Percentiles rank a stretch among this genome's conserved stretches.
These are phyloP conservation scores for Tillandsia leiboldiana DNA, from an alignment of 176 grass and related monocot species.

Conservation along the genomic window DNA sequence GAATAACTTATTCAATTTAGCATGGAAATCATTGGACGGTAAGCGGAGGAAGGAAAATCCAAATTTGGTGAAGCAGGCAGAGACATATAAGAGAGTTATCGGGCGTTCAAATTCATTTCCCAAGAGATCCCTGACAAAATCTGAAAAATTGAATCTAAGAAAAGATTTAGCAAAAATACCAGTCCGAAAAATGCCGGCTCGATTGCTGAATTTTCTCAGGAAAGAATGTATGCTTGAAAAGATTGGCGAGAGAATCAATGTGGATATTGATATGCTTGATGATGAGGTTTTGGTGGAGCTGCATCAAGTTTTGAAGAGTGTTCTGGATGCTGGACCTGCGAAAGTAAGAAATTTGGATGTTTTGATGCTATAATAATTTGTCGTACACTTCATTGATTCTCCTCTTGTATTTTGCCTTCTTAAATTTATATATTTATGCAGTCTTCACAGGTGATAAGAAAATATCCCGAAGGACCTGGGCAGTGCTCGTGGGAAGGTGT, in stretches of 20 bases:
- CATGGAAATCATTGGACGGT: slow-evolving; percentile 53
- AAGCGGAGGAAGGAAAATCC: slow-evolving; percentile 33
- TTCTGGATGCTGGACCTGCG: slow-evolving; percentile 30
- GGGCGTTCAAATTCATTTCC: not conserved
- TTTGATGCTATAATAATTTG: not conserved
- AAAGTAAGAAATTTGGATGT: slow-evolving; percentile 31
- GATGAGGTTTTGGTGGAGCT: slow-evolving; percentile 15
- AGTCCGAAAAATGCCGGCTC: slow-evolving; percentile 10
- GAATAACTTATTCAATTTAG: slow-evolving; percentile 44
- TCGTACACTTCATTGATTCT: slow-evolving; percentile 3
- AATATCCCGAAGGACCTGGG: slow-evolving; percentile 19
- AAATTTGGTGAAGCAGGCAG: slow-evolving; percentile 8
- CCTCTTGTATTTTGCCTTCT: slow-evolving; percentile 3
- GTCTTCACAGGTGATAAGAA: slow-evolving; percentile 36
- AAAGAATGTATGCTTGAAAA: slow-evolving; percentile 6
- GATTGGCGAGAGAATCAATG: slow-evolving; percentile 4
- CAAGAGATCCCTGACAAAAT: not conserved
- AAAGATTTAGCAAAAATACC: slow-evolving; percentile 12
- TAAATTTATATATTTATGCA: slow-evolving; percentile 24
- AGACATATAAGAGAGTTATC: slow-evolving; percentile 15
- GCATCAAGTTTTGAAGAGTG: slow-evolving; percentile 20
- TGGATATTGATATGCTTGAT: slow-evolving; percentile 20
- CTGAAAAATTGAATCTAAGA: slow-evolving; percentile 8
- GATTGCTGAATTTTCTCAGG: slow-evolving; percentile 8
- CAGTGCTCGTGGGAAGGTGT: slow-evolving; percentile 47